Conservation (phyloP, 1,284 basidiomycete species). For the Ustilago sp. region DNA sequence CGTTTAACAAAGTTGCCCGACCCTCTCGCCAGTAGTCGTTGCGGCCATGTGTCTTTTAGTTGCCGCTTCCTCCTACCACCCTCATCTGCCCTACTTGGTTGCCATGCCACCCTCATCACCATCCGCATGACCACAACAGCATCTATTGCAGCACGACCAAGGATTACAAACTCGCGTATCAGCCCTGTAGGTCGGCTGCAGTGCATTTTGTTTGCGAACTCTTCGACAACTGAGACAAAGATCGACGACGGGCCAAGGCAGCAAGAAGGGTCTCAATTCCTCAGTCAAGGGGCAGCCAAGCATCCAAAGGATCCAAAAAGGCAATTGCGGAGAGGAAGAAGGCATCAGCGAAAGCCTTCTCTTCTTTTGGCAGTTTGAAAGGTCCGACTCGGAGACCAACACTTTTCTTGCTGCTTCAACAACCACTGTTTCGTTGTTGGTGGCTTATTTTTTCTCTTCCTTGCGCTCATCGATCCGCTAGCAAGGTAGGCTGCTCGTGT, state of each 20-base stretch:
- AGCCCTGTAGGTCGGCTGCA: constrained; percentile 18
- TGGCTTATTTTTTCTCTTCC: not conserved
- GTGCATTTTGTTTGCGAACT: constrained; percentile 5
- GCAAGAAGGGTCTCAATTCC: not conserved
- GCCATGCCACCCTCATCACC: not conserved
- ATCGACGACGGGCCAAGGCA: constrained; percentile 4
- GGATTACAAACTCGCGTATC: not conserved
- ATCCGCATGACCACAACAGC: not conserved
- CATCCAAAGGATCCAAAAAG: not conserved
- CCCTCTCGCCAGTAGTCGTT: not conserved
- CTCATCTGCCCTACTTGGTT: not conserved
- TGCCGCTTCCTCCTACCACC: not conserved
- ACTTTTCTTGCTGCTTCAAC: not conserved
- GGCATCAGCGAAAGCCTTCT: not conserved
- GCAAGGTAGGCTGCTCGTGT: too few relatives aligned
- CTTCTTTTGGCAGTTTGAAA: not conserved
- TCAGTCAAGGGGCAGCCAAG: not conserved
- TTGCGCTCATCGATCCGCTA: not conserved
- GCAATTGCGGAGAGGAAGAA: not conserved
- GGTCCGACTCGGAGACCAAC: constrained; percentile 13
- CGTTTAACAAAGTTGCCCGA: not conserved
- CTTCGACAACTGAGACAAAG: constrained; percentile 1
- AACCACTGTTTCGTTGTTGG: not conserved
- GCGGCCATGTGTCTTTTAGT: not conserved
- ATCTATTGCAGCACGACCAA: not conserved